phyloP scores from a whole-genome alignment of 768 basidiomycete species.

The Termitomyces sp. region DNA sequence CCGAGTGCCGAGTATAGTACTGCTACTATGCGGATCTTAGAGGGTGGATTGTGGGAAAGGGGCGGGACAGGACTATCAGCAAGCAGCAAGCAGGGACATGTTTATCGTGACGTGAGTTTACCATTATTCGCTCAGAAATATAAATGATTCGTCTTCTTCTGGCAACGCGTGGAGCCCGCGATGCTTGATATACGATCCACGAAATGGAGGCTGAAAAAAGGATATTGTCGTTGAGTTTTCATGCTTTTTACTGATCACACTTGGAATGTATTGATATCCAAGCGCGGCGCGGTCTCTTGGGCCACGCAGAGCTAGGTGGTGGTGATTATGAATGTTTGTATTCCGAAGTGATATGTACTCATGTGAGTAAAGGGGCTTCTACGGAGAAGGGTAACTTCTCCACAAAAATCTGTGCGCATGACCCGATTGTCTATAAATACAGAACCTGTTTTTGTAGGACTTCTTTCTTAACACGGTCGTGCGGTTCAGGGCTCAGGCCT shows the following conservation, averaged over 20 bases:
- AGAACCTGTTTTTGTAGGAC: not conserved
- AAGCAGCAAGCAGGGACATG: slow-evolving; percentile 10
- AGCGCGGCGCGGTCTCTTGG: slow-evolving; percentile 5
- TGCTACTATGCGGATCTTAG: slow-evolving; percentile 16
- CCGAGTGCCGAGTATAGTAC: slow-evolving; percentile 31
- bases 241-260: slow-evolving; percentile 10
- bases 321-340: not conserved
- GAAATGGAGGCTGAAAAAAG: not conserved
- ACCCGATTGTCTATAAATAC: not conserved
- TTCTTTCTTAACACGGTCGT: not conserved
- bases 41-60: slow-evolving; percentile 15
- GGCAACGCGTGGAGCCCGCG: slow-evolving; percentile 12
- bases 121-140: slow-evolving; percentile 40
- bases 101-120: slow-evolving; percentile 49
- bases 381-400: not conserved
- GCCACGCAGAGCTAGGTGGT: slow-evolving; percentile 6
- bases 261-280: slow-evolving; percentile 12
- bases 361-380: not conserved
- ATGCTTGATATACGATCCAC: slow-evolving; percentile 1
- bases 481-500: not conserved
- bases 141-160: slow-evolving; percentile 40
- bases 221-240: slow-evolving; percentile 15
- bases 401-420: not conserved
- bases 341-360: not conserved
- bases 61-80: slow-evolving; percentile 6